Evolutionary conservation across 306 rosid species (phyloP), one percentile per base, ranked within the genome.

Genomic region (Vigna trinervia): DNA sequence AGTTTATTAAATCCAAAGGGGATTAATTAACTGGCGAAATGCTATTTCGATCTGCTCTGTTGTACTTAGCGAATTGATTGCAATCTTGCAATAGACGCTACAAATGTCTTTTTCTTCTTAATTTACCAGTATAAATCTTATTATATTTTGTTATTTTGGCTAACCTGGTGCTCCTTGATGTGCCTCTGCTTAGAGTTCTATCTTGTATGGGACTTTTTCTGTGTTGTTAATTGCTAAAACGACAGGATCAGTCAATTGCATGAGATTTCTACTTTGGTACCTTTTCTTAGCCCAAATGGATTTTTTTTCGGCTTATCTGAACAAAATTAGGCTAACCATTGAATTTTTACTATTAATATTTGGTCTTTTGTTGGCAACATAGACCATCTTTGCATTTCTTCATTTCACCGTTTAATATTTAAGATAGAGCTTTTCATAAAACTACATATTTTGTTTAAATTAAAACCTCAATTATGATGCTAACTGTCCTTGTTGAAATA

Each of bases 61-160:
- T 32, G 64, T 71, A 34, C 12, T 65, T 67, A 38, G 48, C 58
- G 67, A 23, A 53, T 59, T 20, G 11, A 52, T 62, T 51, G 32
- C 52, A 41, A 65, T 43, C 32, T 50, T 51, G 57, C 30, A 39
- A 10, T 3, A 14, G 19, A 26, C 38, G 8, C 8, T 57, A 30
- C 61, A 56, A 26, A 23, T 71, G 57, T 12, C n/a, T 38, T 79
- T 62, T 72, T 58, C 51, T 78, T 78, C 69, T 34, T 78, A 28
- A 58, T 30, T 6, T 57, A 56, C 75, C 34, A 2, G 14, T 3
- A 22, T 45, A 26, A 67, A 66, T 17, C 23, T 64, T 65, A 6
- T 69, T 45, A 28, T 28, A 4, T 39, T 46, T 69, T 45, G 28
- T 4, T 28, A 7, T 41, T 57, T 30, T 26, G 15, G 23, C 28